Evolutionary conservation across 2,329 filamentous ascomycete species (phyloP).

Genomic region (Botryotinia globosa): DNA sequence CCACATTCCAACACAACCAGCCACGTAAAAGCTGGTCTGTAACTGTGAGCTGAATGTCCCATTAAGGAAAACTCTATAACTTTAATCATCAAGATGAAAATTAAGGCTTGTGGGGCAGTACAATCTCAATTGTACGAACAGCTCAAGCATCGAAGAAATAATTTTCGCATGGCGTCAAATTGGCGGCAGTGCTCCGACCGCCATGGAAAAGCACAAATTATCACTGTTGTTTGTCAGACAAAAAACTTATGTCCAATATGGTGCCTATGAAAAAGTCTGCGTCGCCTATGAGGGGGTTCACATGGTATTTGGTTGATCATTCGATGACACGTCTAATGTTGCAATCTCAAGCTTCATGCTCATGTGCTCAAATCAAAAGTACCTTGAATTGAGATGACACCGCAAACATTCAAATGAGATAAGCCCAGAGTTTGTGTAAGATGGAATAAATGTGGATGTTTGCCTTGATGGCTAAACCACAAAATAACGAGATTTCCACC

Average conservation of each 20-base stretch:
- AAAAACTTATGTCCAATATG: neutral
- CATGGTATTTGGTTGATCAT: neutral
- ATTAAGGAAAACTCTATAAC: fast-evolving
- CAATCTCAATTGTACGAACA: neutral
- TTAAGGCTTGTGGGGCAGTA: neutral
- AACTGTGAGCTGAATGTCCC: neutral
- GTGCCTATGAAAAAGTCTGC: neutral
- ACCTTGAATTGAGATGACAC: neutral
- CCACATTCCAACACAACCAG: neutral
- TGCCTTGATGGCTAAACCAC: neutral
- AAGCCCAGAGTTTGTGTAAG: neutral
- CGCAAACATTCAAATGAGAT: neutral
- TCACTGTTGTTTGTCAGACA: neutral
- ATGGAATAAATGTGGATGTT: neutral
- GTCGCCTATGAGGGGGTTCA: neutral
- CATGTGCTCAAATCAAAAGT: neutral
- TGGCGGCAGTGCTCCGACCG: neutral
- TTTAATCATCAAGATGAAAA: neutral
- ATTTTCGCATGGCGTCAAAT: neutral
- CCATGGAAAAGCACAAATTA: neutral
- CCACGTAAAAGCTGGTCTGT: neutral
- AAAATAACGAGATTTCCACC: neutral
- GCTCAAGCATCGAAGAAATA: neutral
- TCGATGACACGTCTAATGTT: neutral
- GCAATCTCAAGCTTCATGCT: neutral